phyloP scores from a whole-genome alignment of 2,329 filamentous ascomycete species.

The Aureobasidium sp. region DNA sequence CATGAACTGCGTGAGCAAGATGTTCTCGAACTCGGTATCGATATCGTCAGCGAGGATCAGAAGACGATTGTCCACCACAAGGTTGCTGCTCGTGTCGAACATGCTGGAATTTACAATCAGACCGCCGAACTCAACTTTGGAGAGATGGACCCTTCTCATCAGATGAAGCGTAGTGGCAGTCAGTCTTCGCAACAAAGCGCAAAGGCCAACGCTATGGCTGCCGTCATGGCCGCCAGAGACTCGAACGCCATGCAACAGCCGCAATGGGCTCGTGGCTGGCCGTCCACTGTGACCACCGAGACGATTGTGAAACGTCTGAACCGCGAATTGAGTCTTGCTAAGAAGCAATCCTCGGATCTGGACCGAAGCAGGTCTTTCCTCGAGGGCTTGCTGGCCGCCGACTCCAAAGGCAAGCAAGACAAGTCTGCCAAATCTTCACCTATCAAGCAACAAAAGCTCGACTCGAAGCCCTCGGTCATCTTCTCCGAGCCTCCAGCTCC shows the following conservation, averaged over 20 bases:
- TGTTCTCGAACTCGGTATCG: constrained; percentile 88
- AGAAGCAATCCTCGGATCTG: constrained; percentile 79
- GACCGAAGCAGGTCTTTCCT: constrained; percentile 75
- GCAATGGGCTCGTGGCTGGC: constrained; percentile 70
- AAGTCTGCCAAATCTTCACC: constrained; percentile 34
- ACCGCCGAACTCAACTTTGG: constrained; percentile 81
- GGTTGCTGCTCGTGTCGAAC: constrained; percentile 91
- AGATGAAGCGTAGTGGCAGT: constrained; percentile 52
- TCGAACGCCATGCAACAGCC: constrained; percentile 46
- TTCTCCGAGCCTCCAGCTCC: constrained; percentile 84
- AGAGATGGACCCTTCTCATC: constrained; percentile 67
- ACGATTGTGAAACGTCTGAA: constrained; percentile 84
- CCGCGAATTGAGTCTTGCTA: constrained; percentile 80
- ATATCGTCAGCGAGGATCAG: constrained; percentile 97
- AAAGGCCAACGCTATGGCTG: constrained; percentile 13
- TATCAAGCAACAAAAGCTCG: constrained; percentile 54
- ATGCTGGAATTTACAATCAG: constrained; percentile 73
- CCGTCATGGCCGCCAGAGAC: constrained; percentile 35
- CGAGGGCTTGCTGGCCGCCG: constrained; percentile 64
- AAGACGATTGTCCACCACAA: constrained; percentile 99
- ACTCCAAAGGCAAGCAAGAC: constrained; percentile 44
- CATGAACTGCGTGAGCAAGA: constrained; percentile 89
- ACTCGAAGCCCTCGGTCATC: constrained; percentile 59
- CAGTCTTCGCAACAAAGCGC: constrained; percentile 22
- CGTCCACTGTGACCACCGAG: constrained; percentile 85